Percentiles rank a stretch among this genome's conserved stretches.
Evolutionary conservation across 805 yeast species (phyloP).

Genomic region (Isabelozyma gotoi): DNA sequence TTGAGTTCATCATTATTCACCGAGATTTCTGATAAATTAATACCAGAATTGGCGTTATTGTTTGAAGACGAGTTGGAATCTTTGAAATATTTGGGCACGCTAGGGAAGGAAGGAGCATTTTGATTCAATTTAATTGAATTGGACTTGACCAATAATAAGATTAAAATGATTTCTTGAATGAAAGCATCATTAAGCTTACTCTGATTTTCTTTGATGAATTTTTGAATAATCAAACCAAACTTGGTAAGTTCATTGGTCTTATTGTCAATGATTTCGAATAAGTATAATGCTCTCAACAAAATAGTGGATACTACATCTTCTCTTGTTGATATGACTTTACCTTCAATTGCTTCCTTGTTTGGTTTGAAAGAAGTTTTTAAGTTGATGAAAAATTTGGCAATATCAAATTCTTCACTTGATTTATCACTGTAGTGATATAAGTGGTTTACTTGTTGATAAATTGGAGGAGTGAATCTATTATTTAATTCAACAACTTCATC

Average conservation of each 20-base stretch:
- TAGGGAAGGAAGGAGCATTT: slow-evolving; percentile 28
- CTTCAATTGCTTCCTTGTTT: slow-evolving; percentile 15
- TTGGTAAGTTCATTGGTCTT: slow-evolving; percentile 43
- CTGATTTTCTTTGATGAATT: slow-evolving; percentile 20
- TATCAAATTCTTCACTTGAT: slow-evolving; percentile 20
- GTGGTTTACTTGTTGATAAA: slow-evolving; percentile 37
- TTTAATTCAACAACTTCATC: slow-evolving; percentile 44
- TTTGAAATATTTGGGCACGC: slow-evolving; percentile 33
- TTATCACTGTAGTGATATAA: slow-evolving; percentile 15
- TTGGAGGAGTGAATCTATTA: slow-evolving; percentile 55
- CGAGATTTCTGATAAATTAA: slow-evolving; percentile 18
- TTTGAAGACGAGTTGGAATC: slow-evolving; percentile 13
- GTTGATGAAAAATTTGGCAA: slow-evolving; percentile 20
- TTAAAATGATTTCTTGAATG: slow-evolving; percentile 44
- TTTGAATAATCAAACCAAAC: slow-evolving; percentile 52
- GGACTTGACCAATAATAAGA: slow-evolving; percentile 44
- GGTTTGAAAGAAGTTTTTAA: slow-evolving; percentile 12
- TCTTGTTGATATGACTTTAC: slow-evolving; percentile 4
- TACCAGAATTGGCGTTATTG: slow-evolving; percentile 4
- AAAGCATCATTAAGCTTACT: slow-evolving; percentile 14
- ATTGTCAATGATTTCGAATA: slow-evolving; percentile 49
- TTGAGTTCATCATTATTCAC: slow-evolving; percentile 43
- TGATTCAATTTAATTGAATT: slow-evolving; percentile 42
- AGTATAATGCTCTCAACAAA: slow-evolving; percentile 50
- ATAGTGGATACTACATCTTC: slow-evolving; percentile 58